A percentile compares a stretch with the other conserved stretches of the same genome.
phyloP scores from a whole-genome alignment of 257 asterid genomes.

The Agastache rugosa region DNA sequence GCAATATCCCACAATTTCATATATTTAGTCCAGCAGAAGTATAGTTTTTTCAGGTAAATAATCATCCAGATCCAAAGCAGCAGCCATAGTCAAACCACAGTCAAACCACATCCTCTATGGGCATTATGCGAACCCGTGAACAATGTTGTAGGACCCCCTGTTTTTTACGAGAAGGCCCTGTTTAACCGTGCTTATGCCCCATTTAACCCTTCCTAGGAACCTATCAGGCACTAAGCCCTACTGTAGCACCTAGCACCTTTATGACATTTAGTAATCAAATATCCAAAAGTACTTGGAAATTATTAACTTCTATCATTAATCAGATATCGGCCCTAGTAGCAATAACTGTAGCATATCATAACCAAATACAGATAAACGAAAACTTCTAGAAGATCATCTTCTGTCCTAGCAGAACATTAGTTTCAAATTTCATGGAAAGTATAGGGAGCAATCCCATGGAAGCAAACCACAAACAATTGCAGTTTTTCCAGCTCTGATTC shows the following conservation, averaged over 20 bases:
- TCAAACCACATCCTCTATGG: background rate
- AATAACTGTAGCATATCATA: background rate
- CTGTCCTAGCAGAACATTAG: conserved; percentile 18
- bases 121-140: background rate
- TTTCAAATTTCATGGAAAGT: background rate
- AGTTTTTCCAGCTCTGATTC: conserved; percentile 12
- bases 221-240: background rate
- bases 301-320: background rate
- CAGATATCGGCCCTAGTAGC: background rate
- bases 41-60: background rate
- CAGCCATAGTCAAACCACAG: conserved; percentile 1
- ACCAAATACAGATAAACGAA: background rate
- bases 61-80: background rate
- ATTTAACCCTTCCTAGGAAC: background rate
- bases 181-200: background rate
- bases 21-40: background rate
- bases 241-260: background rate
- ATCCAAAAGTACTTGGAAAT: conserved; percentile 11
- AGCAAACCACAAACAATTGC: conserved; percentile 17
- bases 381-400: background rate
- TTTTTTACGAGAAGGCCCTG: background rate
- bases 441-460: conserved; percentile 15
- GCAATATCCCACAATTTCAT: background rate
- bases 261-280: background rate
- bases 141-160: background rate